Percentiles rank a stretch among this genome's conserved stretches.
These are phyloP conservation scores for Aspergillus fumigatiaffinis DNA, from an alignment of 2,329 filamentous ascomycete species.

Conservation along the genomic window DNA sequence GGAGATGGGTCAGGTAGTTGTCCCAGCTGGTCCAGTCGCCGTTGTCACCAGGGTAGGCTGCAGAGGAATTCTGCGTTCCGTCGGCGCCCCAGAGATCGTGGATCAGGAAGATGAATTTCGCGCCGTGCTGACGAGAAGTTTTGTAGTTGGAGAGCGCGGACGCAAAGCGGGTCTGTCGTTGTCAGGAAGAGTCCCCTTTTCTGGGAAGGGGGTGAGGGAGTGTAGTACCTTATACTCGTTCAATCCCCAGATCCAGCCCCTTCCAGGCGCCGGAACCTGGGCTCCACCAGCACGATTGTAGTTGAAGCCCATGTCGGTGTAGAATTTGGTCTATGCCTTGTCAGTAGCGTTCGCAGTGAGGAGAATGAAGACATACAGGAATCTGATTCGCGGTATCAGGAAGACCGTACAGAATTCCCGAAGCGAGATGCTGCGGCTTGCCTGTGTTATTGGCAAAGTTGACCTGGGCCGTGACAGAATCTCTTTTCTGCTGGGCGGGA, in stretches of 20 bases:
- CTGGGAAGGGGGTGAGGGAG: neutral
- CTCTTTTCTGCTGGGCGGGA: neutral
- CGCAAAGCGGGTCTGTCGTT: neutral
- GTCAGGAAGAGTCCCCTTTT: neutral
- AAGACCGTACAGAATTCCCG: neutral
- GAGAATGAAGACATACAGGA: neutral
- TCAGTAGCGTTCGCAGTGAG: neutral
- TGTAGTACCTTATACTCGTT: constrained; percentile 14
- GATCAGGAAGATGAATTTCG: constrained; percentile 3
- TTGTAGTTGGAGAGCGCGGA: neutral
- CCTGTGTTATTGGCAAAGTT: neutral
- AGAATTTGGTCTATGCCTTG: neutral
- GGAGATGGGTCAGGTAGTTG: constrained; percentile 10
- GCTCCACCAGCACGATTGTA: constrained; percentile 10
- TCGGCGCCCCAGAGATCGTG: constrained; percentile 9
- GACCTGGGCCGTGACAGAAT: neutral
- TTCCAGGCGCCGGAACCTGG: constrained; percentile 16
- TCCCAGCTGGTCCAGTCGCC: constrained; percentile 8
- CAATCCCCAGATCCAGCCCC: constrained; percentile 38
- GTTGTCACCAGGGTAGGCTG: constrained; percentile 4
- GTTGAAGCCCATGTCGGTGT: constrained; percentile 6
- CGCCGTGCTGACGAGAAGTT: neutral
- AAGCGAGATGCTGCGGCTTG: neutral
- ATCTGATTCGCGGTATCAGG: neutral
- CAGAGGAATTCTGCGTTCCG: neutral